Base-by-base conservation (phyloP, 148 eudicot genomes). In the Fagopyrum homotropicum region DNA sequence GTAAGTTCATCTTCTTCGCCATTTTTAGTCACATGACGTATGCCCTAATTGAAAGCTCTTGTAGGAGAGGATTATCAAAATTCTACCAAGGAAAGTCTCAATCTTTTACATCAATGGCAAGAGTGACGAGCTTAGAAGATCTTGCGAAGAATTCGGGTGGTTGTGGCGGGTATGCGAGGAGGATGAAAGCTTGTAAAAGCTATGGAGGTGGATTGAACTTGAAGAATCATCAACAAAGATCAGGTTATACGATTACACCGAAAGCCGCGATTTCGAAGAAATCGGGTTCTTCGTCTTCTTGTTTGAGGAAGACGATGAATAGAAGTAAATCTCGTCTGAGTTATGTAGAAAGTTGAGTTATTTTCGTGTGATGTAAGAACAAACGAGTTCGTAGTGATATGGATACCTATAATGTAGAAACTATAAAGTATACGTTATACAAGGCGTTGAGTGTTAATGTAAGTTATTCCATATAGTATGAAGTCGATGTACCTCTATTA, bases 41-140 rank as follows among this genome's bases (percentile, higher is more conserved):
- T 55, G 22, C 16, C 16, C 60, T 35, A 35, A 35, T 35, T 35
- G 40, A 16, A 55, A 16, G 10, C 35, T 66, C 6, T 72, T 85
- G 79, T 87, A 92, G 98, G 84, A 87, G 86, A 82, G 98, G 98
- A 5, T 81, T 93, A 49, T 93, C 98, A 6, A 87, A 82, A 78
- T 93, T 74, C 52, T 93, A 91, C 75, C 73, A 93, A 75, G 98
- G 98, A 17, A 91, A 89, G 57, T 91, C 97, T 7, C 88, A 93
- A 72, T 91, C 98, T 17, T 93, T 86, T 75, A 87, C 97, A 79
- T 83, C 85, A 72, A 78, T 93, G 26, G 89, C 91, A 77, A 88
- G 84, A 61, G 98, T 86, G 76, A 78, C 81, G 75, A 93, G 90
- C 84, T 48, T 91, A 54, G 98, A 89, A 76, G 96, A 93, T 80